Evolutionary conservation across 148 eudicot genomes (phyloP), one percentile per base, ranked within the genome.

Genomic region (Rhododendron griersonianum): DNA sequence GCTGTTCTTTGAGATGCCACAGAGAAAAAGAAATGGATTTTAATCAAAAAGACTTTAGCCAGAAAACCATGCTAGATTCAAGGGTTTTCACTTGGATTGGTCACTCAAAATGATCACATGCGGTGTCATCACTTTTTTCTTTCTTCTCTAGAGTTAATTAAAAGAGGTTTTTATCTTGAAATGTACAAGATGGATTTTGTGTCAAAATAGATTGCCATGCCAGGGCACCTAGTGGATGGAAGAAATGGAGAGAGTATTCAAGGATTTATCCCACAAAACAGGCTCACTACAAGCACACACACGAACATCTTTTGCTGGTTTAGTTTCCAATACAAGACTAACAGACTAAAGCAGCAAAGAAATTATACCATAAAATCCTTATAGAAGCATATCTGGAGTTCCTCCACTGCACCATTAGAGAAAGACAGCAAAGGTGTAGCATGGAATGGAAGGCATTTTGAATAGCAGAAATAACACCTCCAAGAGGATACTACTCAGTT

Each of bases 361-460:
- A 63, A 57, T 28, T 85, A 86, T 87, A 96, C 99, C 98, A 93
- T 90, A 84, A 96, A 96, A 90, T 93, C 93, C 93, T 96, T 96
- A 16, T 91, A 92, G 86, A 95, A 96, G 91, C 98, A 96, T 88
- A 96, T 53, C 11, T 83, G 89, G 45, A 96, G 91, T 87, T 95
- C 98, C 87, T 94, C 87, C 35, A 96, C 82, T 82, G 97, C 96
- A 87, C 87, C 96, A 65, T 90, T 83, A 3, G 94, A 90, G 91
- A 98, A 96, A 81, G 44, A 45, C 30, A 96, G 30, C 82, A 25
- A 75, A 47, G 99, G 99, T 15, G 98, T 39, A 39, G 41, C 41
- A 39, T 39, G 41, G 41, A 39, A 39, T 39, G 41, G 41, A 39
- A 39, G 41, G 41, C 41, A 39, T 3, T 37, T 39, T 39, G 41